phyloP scores from a whole-genome alignment of 768 basidiomycete genomes.

The Floccularia luteovirens region DNA sequence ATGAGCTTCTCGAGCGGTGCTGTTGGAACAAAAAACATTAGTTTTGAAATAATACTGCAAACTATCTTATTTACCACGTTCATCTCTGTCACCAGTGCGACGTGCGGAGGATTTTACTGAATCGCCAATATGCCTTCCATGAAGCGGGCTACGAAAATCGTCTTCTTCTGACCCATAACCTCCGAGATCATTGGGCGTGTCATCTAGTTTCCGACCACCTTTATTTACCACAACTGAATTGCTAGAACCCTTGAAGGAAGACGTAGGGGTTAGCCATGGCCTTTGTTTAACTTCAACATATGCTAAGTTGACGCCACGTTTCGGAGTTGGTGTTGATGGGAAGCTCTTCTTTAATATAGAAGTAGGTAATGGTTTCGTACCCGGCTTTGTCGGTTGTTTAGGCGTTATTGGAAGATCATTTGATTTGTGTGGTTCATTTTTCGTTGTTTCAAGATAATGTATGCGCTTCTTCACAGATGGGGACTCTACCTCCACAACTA shows the following conservation, averaged over 20 bases:
- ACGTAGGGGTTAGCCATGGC: constrained; percentile 37
- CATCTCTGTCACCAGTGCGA: constrained; percentile 70
- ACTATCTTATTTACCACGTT: constrained; percentile 51
- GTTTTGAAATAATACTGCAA: background rate
- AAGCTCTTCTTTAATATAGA: background rate
- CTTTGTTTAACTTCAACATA: constrained; percentile 40
- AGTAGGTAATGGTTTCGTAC: constrained; percentile 2
- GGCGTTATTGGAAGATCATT: constrained; percentile 41
- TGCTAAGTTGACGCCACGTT: constrained; percentile 28
- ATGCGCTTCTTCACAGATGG: constrained; percentile 57
- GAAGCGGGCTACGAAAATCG: constrained; percentile 23
- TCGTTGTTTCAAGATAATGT: constrained; percentile 34
- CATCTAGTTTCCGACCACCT: constrained; percentile 22
- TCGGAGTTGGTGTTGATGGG: constrained; percentile 20
- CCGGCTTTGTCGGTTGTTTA: background rate
- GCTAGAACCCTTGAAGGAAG: constrained; percentile 20
- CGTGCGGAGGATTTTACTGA: constrained; percentile 42
- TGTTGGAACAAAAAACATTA: constrained; percentile 14
- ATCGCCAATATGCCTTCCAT: constrained; percentile 17
- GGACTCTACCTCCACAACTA: constrained; percentile 46
- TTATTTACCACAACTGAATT: constrained; percentile 17
- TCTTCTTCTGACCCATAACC: constrained; percentile 54
- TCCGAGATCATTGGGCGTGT: constrained; percentile 38
- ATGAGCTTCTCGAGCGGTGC: constrained; percentile 72
- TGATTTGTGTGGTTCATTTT: constrained; percentile 17